A percentile compares a stretch with the other conserved stretches of the same genome.
Conservation (phyloP, 78 protist species). For the Cavenderia fasciculata region DNA sequence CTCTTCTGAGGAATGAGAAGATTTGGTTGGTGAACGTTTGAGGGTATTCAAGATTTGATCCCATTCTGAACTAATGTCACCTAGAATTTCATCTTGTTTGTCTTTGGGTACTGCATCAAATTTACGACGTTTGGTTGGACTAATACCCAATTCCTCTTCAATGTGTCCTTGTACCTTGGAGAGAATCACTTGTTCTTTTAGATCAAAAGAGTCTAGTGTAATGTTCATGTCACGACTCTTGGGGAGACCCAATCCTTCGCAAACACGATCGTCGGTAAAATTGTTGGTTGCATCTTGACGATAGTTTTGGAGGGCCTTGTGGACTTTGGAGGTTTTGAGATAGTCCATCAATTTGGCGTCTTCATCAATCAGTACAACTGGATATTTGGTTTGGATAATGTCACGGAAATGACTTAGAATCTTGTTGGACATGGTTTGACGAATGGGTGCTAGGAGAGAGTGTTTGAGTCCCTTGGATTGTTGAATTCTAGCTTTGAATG, state of each 20-base stretch:
- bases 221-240: background rate
- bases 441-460: background rate
- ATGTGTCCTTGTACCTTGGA: background rate
- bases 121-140: background rate
- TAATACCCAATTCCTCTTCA: background rate
- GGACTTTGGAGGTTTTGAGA: background rate
- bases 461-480: constrained; percentile 3
- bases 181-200: constrained; percentile 6
- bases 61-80: background rate
- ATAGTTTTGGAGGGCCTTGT: background rate
- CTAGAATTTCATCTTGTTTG: too few relatives aligned
- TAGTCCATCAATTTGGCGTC: background rate
- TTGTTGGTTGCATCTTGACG: background rate
- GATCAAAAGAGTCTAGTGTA: too few relatives aligned
- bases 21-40: too few relatives aligned
- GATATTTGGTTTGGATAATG: background rate
- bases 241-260: background rate
- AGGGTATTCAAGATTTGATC: background rate
- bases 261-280: too few relatives aligned
- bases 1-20: too few relatives aligned
- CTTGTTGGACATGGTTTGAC: background rate
- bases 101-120: too few relatives aligned
- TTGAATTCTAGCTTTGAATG: background rate
- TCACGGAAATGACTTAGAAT: background rate
- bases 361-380: background rate